A percentile compares a stretch with the other conserved stretches of the same genome.
Conservation (phyloP, 2,329 filamentous ascomycete species). For the Colletotrichum orbiculare region DNA sequence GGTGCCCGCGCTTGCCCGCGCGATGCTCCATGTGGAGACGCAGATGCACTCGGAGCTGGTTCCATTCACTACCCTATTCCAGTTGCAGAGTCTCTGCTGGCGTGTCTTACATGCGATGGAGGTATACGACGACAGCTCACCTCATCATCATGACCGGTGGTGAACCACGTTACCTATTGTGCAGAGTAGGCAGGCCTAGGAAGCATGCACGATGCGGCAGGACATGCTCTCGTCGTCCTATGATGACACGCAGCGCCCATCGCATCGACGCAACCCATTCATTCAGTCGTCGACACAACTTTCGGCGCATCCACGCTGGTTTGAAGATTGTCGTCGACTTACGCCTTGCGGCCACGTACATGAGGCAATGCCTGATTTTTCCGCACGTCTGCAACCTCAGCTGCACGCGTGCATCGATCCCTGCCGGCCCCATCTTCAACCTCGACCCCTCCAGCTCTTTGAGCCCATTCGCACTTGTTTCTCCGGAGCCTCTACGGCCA, state of each 20-base stretch:
- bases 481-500: constrained; percentile 1
- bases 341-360: constrained; percentile 24
- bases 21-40: constrained; percentile 8
- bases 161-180: no score
- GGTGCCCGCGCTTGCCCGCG: constrained; percentile 24
- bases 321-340: constrained; percentile 8
- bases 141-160: no score
- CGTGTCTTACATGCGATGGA: no score
- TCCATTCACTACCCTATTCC: no score
- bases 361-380: constrained; percentile 28
- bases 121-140: neutral
- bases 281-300: no score
- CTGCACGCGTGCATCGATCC: constrained; percentile 23
- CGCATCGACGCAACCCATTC: no score
- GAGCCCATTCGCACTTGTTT: constrained; percentile 13
- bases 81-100: no score
- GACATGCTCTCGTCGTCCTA: no score
- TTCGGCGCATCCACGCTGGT: neutral
- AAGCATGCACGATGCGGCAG: no score
- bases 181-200: no score
- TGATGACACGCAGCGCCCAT: no score
- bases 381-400: constrained; percentile 6
- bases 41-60: neutral
- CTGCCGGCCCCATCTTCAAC: constrained; percentile 4
- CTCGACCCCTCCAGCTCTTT: neutral